Evolutionary conservation across 1,284 basidiomycete genomes (phyloP).

Genomic region (Puccinia horiana): DNA sequence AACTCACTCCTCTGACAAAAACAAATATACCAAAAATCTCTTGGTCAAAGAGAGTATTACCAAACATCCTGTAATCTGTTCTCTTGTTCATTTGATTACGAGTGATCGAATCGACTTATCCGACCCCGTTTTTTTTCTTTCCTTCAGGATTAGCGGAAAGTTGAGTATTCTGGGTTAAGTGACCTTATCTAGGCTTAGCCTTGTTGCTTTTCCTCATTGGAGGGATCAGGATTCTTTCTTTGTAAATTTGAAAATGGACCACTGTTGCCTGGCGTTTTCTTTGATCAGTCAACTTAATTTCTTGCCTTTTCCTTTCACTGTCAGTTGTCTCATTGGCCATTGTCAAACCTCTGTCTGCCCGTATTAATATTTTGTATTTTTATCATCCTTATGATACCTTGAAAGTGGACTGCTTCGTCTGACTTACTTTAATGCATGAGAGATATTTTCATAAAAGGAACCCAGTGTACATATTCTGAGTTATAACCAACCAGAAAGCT

Average conservation of each 20-base stretch:
- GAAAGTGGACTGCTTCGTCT: neutral
- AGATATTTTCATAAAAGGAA: too few species aligned
- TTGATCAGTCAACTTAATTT: neutral
- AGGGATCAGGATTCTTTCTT: neutral
- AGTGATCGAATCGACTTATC: neutral
- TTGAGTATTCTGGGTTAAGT: neutral
- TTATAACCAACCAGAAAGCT: neutral
- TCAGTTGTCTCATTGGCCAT: neutral
- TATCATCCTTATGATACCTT: neutral
- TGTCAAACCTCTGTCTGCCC: neutral
- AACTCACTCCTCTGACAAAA: neutral
- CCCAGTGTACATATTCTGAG: too few species aligned
- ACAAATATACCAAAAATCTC: neutral
- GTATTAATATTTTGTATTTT: neutral
- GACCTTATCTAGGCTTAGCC: neutral
- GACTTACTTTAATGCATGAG: too few species aligned
- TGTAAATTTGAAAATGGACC: neutral
- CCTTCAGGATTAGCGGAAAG: neutral
- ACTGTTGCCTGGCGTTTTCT: neutral
- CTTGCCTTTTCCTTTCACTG: neutral
- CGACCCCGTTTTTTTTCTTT: constrained; percentile 1
- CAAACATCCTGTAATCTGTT: neutral
- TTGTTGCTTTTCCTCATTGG: neutral
- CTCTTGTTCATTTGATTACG: neutral
- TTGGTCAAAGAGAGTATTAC: neutral